phyloP scores from a whole-genome alignment of 2,329 filamentous ascomycete species.

The Penicillium palitans region DNA sequence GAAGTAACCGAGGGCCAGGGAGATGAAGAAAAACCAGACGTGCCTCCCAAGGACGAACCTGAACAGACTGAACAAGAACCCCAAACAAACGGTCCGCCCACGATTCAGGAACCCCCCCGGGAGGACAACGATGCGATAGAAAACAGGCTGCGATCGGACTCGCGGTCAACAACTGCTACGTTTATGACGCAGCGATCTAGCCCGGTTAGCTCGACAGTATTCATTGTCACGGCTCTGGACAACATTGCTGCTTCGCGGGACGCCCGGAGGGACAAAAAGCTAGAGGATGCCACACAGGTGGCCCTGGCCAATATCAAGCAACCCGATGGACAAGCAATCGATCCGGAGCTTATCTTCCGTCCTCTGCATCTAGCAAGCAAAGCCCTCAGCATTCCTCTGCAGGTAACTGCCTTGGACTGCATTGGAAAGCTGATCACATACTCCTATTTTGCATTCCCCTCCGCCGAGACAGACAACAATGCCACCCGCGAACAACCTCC shows the following conservation, averaged over 20 bases:
- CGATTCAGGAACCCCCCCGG: conserved; percentile 24
- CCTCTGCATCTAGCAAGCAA: conserved; percentile 88
- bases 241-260: conserved; percentile 90
- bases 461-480: conserved; percentile 39
- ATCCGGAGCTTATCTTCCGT: conserved; percentile 88
- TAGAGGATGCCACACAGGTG: conserved; percentile 76
- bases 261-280: conserved; percentile 79
- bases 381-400: conserved; percentile 78
- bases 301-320: conserved; percentile 85
- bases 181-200: conserved; percentile 55
- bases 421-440: conserved; percentile 99
- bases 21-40: conserved; percentile 28
- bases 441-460: conserved; percentile 86
- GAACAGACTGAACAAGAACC: conserved; percentile 27
- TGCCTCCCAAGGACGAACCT: conserved; percentile 28
- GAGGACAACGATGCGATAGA: conserved; percentile 25
- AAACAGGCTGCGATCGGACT: conserved; percentile 57
- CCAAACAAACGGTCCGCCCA: conserved; percentile 20
- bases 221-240: conserved; percentile 90
- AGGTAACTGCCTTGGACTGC: conserved; percentile 90
- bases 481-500: conserved; percentile 55
- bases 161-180: conserved; percentile 58
- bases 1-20: conserved; percentile 16
- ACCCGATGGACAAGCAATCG: conserved; percentile 75
- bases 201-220: conserved; percentile 90